Base-by-base conservation (phyloP, 352 stramenopile genomes). In the Thalassiosira gravida region DNA sequence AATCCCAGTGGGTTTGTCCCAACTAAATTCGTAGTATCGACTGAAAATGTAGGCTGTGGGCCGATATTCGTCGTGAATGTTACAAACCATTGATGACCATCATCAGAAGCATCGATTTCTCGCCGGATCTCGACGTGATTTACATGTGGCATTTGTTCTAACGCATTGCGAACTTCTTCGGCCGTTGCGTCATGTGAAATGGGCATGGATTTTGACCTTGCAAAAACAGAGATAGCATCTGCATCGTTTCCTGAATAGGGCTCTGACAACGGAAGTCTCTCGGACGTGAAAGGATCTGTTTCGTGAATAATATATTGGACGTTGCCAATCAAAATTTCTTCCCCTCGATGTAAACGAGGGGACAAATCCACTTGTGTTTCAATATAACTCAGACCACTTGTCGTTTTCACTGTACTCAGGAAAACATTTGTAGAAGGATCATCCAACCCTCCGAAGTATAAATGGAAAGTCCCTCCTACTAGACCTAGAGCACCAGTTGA, bases 51-150 rank as follows among this genome's bases (percentile, higher is more conserved):
- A n/a, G 92, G 94, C n/a, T 97, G 86, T 50, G 97, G 89, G 0
- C 96, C 95, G 20, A 92, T 78, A 59, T 96, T 97, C 39, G 96
- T 90, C 1, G 93, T 46, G 56, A 98, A 98, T 3, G 95, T 98
- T 55, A 98, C 95, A 92, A 97, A 24, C 95, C 80, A 88, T 14
- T 75, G 22, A 63, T 73, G 83, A 11, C 80, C 80, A 77, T 75
- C 95, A 35, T 52, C 27, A 39, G 59, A 35, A 37, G 74, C 76
- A 46, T 74, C 68, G 52, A 80, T 57, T 68, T 89, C 80, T 7
- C 87, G 71, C 35, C 79, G 70, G 25, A 94, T 87, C 5, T 81
- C 50, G 3, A 94, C 88, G 49, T 90, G 64, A 55, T 92, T 92
- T 22, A 94, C 58, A 32, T 83, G 70, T 55, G 77, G 72, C 50